Evolutionary conservation across 352 stramenopile species (phyloP).

Genomic region (Globisporangium rhizosaccharum): DNA sequence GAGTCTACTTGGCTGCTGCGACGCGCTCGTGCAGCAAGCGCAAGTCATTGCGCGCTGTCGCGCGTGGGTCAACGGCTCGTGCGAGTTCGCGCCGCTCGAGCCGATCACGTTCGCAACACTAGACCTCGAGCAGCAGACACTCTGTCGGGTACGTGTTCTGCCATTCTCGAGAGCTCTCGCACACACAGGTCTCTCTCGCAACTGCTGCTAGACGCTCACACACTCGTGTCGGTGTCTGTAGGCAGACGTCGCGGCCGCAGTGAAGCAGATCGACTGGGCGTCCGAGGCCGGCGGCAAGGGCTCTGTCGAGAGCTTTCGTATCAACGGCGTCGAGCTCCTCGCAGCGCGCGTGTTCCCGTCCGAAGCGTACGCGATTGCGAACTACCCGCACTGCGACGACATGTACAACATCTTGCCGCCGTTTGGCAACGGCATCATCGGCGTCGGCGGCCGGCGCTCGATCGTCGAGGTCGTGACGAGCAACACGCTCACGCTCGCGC

Average conservation of each 20-base stretch:
- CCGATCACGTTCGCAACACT: slow-evolving; percentile 39
- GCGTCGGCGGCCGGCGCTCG: slow-evolving; percentile 46
- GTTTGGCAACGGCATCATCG: slow-evolving; percentile 70
- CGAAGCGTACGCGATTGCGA: slow-evolving; percentile 48
- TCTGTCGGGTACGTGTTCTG: slow-evolving; percentile 57
- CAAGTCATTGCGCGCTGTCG: slow-evolving; percentile 58
- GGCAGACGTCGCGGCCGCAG: slow-evolving; percentile 64
- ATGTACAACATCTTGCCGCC: slow-evolving; percentile 82
- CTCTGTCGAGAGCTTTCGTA: slow-evolving; percentile 46
- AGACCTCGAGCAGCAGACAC: slow-evolving; percentile 47
- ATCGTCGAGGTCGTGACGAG: slow-evolving; percentile 52
- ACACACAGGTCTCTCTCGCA: background rate
- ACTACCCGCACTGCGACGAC: slow-evolving; percentile 84
- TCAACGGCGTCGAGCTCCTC: slow-evolving; percentile 66
- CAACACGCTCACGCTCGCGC: slow-evolving; percentile 33
- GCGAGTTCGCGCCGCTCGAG: slow-evolving; percentile 44
- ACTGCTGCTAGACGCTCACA: background rate
- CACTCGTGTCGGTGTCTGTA: slow-evolving; percentile 13
- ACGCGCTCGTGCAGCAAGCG: slow-evolving; percentile 47
- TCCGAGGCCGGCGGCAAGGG: slow-evolving; percentile 35
- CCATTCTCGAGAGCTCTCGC: slow-evolving; percentile 1
- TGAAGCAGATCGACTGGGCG: slow-evolving; percentile 84
- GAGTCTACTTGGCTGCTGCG: background rate
- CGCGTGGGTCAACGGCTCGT: slow-evolving; percentile 44
- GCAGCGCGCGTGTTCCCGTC: slow-evolving; percentile 46